phyloP scores from a whole-genome alignment of 768 basidiomycete genomes.

The Lactifluus hygrophoroides region DNA sequence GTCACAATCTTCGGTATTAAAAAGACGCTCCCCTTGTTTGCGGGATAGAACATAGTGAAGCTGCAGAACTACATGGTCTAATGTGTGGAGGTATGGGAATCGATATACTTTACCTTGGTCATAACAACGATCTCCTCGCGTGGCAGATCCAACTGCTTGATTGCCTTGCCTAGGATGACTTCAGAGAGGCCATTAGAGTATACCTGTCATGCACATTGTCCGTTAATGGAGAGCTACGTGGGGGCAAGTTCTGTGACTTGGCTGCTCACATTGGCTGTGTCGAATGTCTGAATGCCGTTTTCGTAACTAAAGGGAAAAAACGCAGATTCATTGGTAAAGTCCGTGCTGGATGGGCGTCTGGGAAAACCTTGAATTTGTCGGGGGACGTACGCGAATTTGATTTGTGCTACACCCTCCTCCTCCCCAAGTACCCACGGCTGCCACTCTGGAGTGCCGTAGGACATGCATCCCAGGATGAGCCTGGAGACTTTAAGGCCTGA shows the following conservation, averaged over 20 bases:
- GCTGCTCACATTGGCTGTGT: constrained; percentile 28
- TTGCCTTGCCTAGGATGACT: constrained; percentile 38
- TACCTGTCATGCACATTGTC: constrained; percentile 17
- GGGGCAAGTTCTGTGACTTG: not conserved
- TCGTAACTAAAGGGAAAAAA: constrained; percentile 29
- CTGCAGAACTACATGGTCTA: not conserved
- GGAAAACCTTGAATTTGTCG: not conserved
- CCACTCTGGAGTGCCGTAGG: constrained; percentile 28
- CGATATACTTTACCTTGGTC: constrained; percentile 32
- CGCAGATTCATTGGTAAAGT: not conserved
- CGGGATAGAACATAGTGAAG: not conserved
- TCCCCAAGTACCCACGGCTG: constrained; percentile 32
- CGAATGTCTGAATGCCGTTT: constrained; percentile 35
- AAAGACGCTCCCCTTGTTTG: not conserved
- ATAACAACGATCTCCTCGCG: constrained; percentile 43
- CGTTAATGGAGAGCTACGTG: not conserved
- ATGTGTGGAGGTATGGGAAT: not conserved
- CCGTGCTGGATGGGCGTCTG: not conserved
- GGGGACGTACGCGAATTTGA: constrained; percentile 35
- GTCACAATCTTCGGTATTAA: constrained; percentile 19
- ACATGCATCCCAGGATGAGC: constrained; percentile 30
- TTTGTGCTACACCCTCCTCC: constrained; percentile 31
- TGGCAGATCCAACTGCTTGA: constrained; percentile 37
- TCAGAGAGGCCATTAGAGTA: constrained; percentile 38
- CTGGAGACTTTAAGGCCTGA: constrained; percentile 26